phyloP scores from a whole-genome alignment of 225 moss, liverwort and hornwort species.

The Straminergon stramineum region DNA sequence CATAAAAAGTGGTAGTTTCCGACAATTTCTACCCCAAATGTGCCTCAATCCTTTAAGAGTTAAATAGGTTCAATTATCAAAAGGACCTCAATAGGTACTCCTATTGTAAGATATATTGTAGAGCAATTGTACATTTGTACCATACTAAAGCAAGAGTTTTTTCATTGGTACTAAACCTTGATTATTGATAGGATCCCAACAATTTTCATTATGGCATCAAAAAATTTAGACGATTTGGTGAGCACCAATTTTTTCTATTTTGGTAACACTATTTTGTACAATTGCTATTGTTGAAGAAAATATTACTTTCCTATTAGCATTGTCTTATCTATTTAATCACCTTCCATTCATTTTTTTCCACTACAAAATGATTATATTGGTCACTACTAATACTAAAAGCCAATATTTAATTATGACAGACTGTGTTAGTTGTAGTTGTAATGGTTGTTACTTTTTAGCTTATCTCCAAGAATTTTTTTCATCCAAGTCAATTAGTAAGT shows the following conservation, averaged over 20 bases:
- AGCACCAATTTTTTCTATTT: not conserved
- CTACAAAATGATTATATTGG: too few species aligned
- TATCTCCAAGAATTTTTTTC: not conserved
- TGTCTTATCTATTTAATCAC: not conserved
- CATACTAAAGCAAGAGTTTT: fast-evolving
- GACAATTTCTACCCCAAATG: too few species aligned
- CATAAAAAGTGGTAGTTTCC: too few species aligned
- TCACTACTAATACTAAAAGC: not conserved
- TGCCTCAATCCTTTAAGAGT: too few species aligned
- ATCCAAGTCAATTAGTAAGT: not conserved
- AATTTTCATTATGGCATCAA: not conserved
- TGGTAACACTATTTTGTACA: not conserved
- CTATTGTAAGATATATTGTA: fast-evolving
- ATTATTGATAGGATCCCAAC: not conserved
- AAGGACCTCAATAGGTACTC: not conserved
- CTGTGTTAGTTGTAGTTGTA: fast-evolving
- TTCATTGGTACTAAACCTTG: not conserved
- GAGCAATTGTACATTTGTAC: not conserved
- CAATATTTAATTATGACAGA: not conserved
- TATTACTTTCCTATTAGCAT: not conserved
- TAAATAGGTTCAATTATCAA: not conserved
- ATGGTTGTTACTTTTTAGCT: fast-evolving
- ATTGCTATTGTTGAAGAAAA: not conserved
- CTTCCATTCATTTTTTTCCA: not conserved
- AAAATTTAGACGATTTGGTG: not conserved